These are phyloP conservation scores for Postia placenta DNA, from an alignment of 768 basidiomycete species.

Conservation along the genomic window DNA sequence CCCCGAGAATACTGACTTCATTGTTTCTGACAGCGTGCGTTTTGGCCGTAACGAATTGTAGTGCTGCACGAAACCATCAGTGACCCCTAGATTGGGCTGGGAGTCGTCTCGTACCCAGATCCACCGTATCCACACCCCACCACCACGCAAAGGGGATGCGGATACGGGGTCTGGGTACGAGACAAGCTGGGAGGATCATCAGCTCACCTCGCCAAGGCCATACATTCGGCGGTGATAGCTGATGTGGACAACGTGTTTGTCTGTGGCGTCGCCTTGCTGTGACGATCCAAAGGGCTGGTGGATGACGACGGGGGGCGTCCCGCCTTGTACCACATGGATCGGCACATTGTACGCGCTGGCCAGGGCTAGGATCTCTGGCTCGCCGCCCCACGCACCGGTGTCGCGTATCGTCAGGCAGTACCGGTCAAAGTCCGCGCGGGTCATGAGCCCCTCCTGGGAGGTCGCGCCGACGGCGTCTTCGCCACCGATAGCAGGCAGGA, in stretches of 20 bases:
- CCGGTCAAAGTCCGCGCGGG: conserved; percentile 48
- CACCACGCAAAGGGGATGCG: too few species aligned
- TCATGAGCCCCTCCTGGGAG: conserved; percentile 66
- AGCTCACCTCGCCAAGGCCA: conserved; percentile 87
- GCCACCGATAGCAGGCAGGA: conserved; percentile 68
- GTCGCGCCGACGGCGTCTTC: conserved; percentile 63
- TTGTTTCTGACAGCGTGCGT: conserved; percentile 9
- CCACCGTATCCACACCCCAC: too few species aligned
- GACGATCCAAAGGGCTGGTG: conserved; percentile 53
- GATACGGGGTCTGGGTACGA: too few species aligned
- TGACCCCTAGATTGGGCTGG: neutral
- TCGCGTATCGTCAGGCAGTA: conserved; percentile 78
- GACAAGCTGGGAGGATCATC: neutral
- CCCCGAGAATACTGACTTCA: conserved; percentile 15
- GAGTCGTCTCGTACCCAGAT: too few species aligned
- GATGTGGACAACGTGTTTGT: conserved; percentile 48
- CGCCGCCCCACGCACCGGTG: conserved; percentile 95
- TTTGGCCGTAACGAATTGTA: conserved; percentile 81
- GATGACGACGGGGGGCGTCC: conserved; percentile 74
- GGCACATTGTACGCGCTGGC: conserved; percentile 75
- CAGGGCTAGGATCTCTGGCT: conserved; percentile 92
- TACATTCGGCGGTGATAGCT: conserved; percentile 95
- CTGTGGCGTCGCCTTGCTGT: conserved; percentile 28
- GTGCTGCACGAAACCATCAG: conserved; percentile 44
- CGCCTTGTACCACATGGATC: conserved; percentile 87